Base-by-base conservation (phyloP, 495 filamentous ascomycete species). In the Saxophila tyrrhenica region DNA sequence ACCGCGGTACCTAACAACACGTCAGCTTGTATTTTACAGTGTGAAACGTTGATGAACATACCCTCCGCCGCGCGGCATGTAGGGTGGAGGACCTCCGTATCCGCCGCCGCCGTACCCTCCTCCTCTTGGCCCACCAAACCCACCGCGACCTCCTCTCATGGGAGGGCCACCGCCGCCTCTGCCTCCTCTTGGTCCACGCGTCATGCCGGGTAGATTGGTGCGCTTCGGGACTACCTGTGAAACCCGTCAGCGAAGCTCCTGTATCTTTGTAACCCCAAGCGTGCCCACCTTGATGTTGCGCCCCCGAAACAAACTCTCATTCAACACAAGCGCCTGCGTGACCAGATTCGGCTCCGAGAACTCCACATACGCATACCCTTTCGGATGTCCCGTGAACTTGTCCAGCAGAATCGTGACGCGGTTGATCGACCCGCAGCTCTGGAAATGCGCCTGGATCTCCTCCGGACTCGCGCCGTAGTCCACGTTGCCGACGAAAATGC, bases 301-400 rank as follows among this genome's bases (percentile, higher is more conserved):
- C 49, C 89, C 92, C 57, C 90, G 87, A 70, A 99, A 95, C 56
- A 94, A 80, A 69, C 89, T 96, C 68, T 97, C 94, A 64, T 99
- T 97, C 58, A 99, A 72, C 17, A 95, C 88, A 48, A 99, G 78
- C 13, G 94, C 94, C 67, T 94, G 86, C 22, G 87, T 86, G 52
- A 99, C 90, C 25, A 95, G 76, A 67, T 82, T 87, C 25, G 94
- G 92, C 70, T 99, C 94, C 17, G 88, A 84, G 63, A 99, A 99
- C 69, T 99, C 94, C 53, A 99, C 94, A 70, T 99, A 99, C 61
- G 94, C 94, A 70, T 99, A 99, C 25, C 94, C 94, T 75, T 99
- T 99, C 1, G 94, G 94, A 72, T 95, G 90, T 56, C 94, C 92
- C 13, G 89, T 91, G 64, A 95, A 96, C 72, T 97, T 97, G 72